Evolutionary conservation across 202 grass and related monocot species (phyloP).

Genomic region (Thinopyrum obtusiflorum): DNA sequence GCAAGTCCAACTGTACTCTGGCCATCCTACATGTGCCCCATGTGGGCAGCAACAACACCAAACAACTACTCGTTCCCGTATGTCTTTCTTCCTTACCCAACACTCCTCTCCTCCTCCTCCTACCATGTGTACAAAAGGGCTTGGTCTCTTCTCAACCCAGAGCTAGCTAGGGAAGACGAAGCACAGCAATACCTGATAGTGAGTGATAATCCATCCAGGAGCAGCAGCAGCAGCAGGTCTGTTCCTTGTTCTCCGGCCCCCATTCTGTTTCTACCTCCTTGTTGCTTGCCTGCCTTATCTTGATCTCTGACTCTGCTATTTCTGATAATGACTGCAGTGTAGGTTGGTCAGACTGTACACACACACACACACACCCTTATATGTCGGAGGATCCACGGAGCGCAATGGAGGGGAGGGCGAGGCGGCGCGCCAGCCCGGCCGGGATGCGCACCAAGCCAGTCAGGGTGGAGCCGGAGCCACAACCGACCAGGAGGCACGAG

Average conservation of each 20-base stretch:
- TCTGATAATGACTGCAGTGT: background rate
- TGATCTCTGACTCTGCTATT: background rate
- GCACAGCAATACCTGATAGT: background rate
- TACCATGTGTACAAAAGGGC: background rate
- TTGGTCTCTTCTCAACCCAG: background rate
- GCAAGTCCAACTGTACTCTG: constrained; percentile 4
- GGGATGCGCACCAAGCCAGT: constrained; percentile 38
- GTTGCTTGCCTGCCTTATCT: background rate
- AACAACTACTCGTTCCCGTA: background rate
- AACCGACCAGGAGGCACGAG: constrained; percentile 18
- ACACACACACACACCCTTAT: too few species aligned
- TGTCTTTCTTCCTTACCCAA: background rate
- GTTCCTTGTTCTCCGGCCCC: background rate
- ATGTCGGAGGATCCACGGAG: constrained; percentile 5
- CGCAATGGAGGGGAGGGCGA: constrained; percentile 42
- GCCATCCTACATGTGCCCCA: background rate
- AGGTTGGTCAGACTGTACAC: background rate
- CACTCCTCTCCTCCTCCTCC: background rate
- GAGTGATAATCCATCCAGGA: background rate
- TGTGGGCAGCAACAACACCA: background rate
- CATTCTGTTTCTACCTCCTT: background rate
- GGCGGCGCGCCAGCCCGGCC: constrained; percentile 46
- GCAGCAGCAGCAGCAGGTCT: background rate
- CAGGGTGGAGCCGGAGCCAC: constrained; percentile 43
- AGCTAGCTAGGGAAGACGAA: background rate